Evolutionary conservation across 2,329 filamentous ascomycete species (phyloP).

Genomic region (Colletotrichum godetiae): DNA sequence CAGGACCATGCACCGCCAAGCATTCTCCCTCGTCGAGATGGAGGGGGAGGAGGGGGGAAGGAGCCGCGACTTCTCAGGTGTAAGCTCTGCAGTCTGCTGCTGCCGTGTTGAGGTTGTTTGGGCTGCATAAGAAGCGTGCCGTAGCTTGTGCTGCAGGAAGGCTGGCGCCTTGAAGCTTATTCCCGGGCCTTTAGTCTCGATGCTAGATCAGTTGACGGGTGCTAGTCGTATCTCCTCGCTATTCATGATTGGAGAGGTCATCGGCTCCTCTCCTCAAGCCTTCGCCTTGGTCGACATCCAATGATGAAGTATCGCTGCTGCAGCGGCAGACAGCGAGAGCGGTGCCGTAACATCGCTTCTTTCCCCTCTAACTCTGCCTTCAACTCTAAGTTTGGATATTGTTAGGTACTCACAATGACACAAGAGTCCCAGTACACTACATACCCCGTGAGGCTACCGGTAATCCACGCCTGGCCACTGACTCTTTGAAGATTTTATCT

Average conservation of each 20-base stretch:
- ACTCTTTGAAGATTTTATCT: constrained; percentile 15
- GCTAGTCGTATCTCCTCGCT: not conserved
- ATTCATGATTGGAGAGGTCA: not conserved
- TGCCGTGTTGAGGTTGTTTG: not conserved
- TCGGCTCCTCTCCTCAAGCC: not conserved
- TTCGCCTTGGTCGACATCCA: not conserved
- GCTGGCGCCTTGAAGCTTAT: constrained; percentile 32
- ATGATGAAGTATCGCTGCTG: not conserved
- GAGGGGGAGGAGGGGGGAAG: not conserved
- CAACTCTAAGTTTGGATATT: not conserved
- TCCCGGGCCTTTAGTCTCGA: not conserved
- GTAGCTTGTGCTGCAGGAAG: constrained; percentile 21
- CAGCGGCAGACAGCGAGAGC: not conserved
- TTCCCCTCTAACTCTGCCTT: not conserved
- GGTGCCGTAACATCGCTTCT: constrained; percentile 2
- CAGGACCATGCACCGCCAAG: constrained; percentile 20
- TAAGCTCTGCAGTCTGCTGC: not conserved
- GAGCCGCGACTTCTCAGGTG: not conserved
- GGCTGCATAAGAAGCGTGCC: constrained; percentile 23
- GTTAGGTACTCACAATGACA: no score
- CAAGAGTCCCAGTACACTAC: not conserved
- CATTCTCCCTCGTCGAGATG: constrained; percentile 12
- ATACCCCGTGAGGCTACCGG: not conserved
- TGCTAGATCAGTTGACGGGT: constrained; percentile 2
- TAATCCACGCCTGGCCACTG: not conserved